These are phyloP conservation scores for Pseudonitzschia delicatissima DNA, from an alignment of 108 stramenopile genomes.

Conservation along the genomic window DNA sequence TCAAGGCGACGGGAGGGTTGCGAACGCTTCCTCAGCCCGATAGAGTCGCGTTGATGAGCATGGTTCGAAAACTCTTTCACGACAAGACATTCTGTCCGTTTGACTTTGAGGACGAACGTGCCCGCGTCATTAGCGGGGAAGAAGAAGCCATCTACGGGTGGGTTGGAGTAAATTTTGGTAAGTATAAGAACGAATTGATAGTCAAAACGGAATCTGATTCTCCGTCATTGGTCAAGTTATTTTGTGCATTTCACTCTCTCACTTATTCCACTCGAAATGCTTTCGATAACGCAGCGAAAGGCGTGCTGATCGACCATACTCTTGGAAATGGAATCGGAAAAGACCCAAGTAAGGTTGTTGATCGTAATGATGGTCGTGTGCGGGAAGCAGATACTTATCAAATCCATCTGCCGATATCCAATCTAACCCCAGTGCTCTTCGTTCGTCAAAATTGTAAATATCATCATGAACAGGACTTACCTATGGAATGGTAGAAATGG, in stretches of 20 bases:
- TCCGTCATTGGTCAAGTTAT: too few species aligned
- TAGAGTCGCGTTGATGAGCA: conserved; percentile 58
- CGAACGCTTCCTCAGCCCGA: conserved; percentile 55
- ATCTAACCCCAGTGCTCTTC: too few species aligned
- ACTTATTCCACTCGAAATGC: too few species aligned
- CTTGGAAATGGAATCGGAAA: conserved; percentile 45
- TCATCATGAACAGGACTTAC: too few species aligned
- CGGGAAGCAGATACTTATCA: too few species aligned
- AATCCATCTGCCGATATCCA: too few species aligned
- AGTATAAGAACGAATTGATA: neutral
- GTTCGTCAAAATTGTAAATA: too few species aligned
- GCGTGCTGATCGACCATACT: conserved; percentile 59
- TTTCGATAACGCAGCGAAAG: conserved; percentile 32
- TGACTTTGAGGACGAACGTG: conserved; percentile 65
- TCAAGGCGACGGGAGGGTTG: conserved; percentile 91
- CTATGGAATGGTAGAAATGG: conserved; percentile 86
- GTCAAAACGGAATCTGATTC: too few species aligned
- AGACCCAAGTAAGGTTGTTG: neutral
- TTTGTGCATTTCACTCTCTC: too few species aligned
- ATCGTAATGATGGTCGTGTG: too few species aligned
- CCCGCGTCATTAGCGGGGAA: conserved; percentile 77
- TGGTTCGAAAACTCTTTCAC: conserved; percentile 62
- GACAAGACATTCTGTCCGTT: conserved; percentile 74
- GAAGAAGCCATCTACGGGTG: conserved; percentile 93
- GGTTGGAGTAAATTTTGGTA: conserved; percentile 80